Conservation (phyloP, 2,329 filamentous ascomycete species). For the Colletotrichum ledebouriae region DNA sequence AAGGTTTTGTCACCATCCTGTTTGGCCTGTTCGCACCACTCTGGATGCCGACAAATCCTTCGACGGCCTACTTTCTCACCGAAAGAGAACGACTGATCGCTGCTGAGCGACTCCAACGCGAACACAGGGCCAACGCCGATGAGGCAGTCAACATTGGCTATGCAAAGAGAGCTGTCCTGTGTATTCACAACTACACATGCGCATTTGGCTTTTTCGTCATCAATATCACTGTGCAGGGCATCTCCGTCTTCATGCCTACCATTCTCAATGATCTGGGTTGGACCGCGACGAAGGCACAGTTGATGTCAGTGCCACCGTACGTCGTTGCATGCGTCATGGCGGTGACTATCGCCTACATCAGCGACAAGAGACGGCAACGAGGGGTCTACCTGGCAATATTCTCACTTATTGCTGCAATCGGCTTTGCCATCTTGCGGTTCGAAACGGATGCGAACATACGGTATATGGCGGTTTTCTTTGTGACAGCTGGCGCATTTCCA, state of each 20-base stretch:
- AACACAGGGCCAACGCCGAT: slow-evolving; percentile 60
- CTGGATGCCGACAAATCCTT: slow-evolving; percentile 64
- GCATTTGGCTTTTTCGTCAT: slow-evolving; percentile 70
- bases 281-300: slow-evolving; percentile 56
- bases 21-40: slow-evolving; percentile 62
- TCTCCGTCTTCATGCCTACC: slow-evolving; percentile 65
- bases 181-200: slow-evolving; percentile 72
- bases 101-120: slow-evolving; percentile 62
- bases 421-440: slow-evolving; percentile 67
- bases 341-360: slow-evolving; percentile 54
- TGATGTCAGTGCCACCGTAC: slow-evolving; percentile 61
- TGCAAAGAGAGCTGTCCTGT: slow-evolving; percentile 64
- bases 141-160: slow-evolving; percentile 64
- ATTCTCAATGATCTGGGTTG: slow-evolving; percentile 59
- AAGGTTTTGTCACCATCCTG: slow-evolving; percentile 67
- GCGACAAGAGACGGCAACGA: slow-evolving; percentile 54
- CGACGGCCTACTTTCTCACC: slow-evolving; percentile 63
- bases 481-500: slow-evolving; percentile 68
- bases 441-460: slow-evolving; percentile 56
- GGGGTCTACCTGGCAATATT: slow-evolving; percentile 57
- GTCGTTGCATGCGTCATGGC: slow-evolving; percentile 56
- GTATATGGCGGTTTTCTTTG: slow-evolving; percentile 68
- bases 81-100: slow-evolving; percentile 68
- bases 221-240: slow-evolving; percentile 70
- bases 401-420: slow-evolving; percentile 59